A percentile compares a stretch with the other conserved stretches of the same genome.
These are phyloP conservation scores for Rhodotorula sp. DNA, from an alignment of 1,284 basidiomycete species.

Conservation along the genomic window DNA sequence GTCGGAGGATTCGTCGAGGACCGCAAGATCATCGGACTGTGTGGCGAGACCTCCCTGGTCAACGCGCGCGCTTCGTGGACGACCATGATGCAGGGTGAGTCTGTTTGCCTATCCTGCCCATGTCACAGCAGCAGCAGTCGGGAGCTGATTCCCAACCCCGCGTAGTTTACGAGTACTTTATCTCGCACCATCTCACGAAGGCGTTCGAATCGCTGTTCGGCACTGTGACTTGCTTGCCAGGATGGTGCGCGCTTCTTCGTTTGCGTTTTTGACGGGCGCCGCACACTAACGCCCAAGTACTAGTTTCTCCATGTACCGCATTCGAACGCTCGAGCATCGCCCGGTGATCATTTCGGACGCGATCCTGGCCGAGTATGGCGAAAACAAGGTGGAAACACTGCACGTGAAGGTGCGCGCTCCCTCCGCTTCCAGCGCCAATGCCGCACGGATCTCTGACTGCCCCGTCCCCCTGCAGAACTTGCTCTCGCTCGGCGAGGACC, in stretches of 20 bases:
- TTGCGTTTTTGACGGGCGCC: rapidly evolving
- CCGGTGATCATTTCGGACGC: slow-evolving; percentile 65
- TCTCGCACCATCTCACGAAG: slow-evolving; percentile 96
- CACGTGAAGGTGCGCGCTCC: slow-evolving; percentile 69
- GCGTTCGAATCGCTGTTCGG: slow-evolving; percentile 97
- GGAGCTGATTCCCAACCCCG: neutral
- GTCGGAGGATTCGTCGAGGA: slow-evolving; percentile 41
- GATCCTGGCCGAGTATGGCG: slow-evolving; percentile 88
- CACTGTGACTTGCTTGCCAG: slow-evolving; percentile 95
- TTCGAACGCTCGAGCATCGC: slow-evolving; percentile 81
- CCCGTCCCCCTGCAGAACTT: slow-evolving; percentile 61
- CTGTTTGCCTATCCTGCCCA: neutral
- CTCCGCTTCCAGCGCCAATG: neutral
- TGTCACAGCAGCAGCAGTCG: too few species aligned
- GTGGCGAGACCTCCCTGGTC: slow-evolving; percentile 90
- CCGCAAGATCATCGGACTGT: slow-evolving; percentile 75
- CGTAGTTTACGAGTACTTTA: slow-evolving; percentile 93
- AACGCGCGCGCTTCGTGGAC: slow-evolving; percentile 93
- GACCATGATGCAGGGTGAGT: slow-evolving; percentile 91
- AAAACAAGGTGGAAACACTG: slow-evolving; percentile 93
- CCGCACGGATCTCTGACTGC: neutral
- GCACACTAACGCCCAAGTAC: slow-evolving; percentile 43
- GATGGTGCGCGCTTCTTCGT: slow-evolving; percentile 42
- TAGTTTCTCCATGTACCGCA: slow-evolving; percentile 93
- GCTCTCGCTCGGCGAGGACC: slow-evolving; percentile 95